Conservation (phyloP, 805 yeast genomes). For the Priceomyces carsonii region DNA sequence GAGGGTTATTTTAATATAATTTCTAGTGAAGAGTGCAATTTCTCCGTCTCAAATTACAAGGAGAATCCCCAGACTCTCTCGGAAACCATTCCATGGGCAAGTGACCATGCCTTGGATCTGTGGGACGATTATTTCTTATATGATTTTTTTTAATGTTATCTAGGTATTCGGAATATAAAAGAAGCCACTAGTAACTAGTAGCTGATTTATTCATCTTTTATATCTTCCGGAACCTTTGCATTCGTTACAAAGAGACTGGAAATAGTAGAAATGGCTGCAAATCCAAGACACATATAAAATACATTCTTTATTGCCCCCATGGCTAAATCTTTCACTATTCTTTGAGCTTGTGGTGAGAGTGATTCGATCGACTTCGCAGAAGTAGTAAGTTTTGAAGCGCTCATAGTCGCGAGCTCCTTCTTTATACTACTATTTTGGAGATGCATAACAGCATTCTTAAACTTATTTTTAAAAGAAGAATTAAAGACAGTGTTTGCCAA, state of each 20-base stretch:
- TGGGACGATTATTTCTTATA: background rate
- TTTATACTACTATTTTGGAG: background rate
- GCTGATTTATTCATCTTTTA: background rate
- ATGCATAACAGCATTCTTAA: background rate
- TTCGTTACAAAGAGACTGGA: constrained; percentile 36
- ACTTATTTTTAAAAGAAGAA: background rate
- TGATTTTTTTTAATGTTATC: background rate
- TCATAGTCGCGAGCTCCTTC: background rate
- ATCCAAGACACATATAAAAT: constrained; percentile 34
- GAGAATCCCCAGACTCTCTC: background rate
- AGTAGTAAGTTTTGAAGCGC: background rate
- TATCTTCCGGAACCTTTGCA: constrained; percentile 20
- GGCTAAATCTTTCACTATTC: constrained; percentile 15
- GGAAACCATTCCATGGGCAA: background rate
- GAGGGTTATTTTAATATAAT: constrained; percentile 1
- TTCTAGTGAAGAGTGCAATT: background rate
- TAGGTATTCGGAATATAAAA: background rate
- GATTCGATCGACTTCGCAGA: constrained; percentile 12
- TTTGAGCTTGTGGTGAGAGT: constrained; percentile 14
- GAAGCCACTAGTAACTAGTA: background rate
- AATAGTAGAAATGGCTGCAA: constrained; percentile 19
- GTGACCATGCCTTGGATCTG: background rate
- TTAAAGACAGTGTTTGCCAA: background rate
- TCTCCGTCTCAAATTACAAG: background rate
- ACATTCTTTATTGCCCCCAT: constrained; percentile 34